Conservation (phyloP, 768 basidiomycete species). For the Hortiboletus campestris region DNA sequence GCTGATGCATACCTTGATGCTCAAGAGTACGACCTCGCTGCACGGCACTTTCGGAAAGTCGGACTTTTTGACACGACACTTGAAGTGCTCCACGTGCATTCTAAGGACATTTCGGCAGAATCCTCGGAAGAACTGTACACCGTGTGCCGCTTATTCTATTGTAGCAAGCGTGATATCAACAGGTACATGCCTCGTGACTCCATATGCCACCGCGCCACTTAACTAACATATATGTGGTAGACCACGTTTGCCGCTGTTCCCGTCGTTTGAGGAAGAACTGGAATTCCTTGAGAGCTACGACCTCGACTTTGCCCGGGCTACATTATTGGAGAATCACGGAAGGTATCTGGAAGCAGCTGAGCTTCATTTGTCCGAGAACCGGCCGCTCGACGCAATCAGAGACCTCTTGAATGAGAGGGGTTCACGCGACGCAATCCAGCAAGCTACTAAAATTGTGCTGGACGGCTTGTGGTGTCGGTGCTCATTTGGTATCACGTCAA, state of each 20-base stretch:
- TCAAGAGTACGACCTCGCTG: constrained; percentile 45
- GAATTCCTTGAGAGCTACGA: no score
- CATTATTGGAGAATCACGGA: no score
- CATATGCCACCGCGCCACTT: not conserved
- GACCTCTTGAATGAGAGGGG: constrained; percentile 39
- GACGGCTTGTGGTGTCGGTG: constrained; percentile 48
- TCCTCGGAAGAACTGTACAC: constrained; percentile 38
- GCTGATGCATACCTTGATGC: no score
- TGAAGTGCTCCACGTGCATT: constrained; percentile 39
- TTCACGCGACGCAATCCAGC: constrained; percentile 26
- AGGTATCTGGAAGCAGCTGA: constrained; percentile 50
- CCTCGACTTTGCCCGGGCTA: no score
- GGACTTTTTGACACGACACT: constrained; percentile 55
- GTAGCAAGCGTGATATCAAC: constrained; percentile 28
- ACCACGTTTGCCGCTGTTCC: constrained; percentile 47
- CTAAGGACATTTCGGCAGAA: constrained; percentile 28
- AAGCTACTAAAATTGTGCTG: constrained; percentile 40
- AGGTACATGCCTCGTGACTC: constrained; percentile 9
- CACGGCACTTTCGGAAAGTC: constrained; percentile 47
- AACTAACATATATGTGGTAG: constrained; percentile 33
- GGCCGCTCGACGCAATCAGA: constrained; percentile 44
- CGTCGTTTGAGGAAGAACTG: no score
- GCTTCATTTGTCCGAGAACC: constrained; percentile 48
- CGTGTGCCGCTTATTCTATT: constrained; percentile 47
- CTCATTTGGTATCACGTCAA: no score